A percentile compares a stretch with the other conserved stretches of the same genome.
Conservation (phyloP, 495 filamentous ascomycete species). For the Trichoderma reesei region DNA sequence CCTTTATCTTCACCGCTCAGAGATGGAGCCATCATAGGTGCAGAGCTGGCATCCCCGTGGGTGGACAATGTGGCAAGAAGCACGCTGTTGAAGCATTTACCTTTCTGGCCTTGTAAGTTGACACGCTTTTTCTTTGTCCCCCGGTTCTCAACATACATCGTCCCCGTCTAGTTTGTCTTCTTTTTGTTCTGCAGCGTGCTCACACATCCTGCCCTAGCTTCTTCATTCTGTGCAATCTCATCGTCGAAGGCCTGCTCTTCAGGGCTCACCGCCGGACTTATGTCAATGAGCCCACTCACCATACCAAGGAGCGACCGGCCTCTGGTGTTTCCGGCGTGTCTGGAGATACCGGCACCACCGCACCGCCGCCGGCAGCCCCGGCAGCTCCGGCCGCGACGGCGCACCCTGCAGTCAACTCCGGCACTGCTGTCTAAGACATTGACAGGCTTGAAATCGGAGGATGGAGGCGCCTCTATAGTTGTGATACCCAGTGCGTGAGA, state of each 20-base stretch:
- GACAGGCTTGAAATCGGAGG: neutral
- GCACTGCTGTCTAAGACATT: neutral
- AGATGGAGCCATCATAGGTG: neutral
- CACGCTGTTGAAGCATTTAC: neutral
- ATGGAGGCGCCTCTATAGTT: no score
- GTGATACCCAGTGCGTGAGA: neutral
- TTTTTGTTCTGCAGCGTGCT: neutral
- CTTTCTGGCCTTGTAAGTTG: neutral
- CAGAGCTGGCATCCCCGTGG: neutral
- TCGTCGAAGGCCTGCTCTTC: neutral
- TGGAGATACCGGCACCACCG: neutral
- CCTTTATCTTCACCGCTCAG: slow-evolving; percentile 3
- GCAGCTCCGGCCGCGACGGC: neutral
- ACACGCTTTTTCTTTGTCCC: neutral
- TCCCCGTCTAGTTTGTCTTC: neutral
- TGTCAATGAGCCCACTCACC: neutral
- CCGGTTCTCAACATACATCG: neutral
- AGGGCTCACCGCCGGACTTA: neutral
- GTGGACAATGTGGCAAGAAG: neutral
- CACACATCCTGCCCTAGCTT: neutral
- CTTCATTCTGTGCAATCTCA: neutral
- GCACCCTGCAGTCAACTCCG: neutral
- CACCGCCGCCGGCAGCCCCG: neutral
- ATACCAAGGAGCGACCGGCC: neutral
- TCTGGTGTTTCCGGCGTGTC: neutral